Conservation (phyloP, 345 rosid species). For the Heritiera fomes region DNA sequence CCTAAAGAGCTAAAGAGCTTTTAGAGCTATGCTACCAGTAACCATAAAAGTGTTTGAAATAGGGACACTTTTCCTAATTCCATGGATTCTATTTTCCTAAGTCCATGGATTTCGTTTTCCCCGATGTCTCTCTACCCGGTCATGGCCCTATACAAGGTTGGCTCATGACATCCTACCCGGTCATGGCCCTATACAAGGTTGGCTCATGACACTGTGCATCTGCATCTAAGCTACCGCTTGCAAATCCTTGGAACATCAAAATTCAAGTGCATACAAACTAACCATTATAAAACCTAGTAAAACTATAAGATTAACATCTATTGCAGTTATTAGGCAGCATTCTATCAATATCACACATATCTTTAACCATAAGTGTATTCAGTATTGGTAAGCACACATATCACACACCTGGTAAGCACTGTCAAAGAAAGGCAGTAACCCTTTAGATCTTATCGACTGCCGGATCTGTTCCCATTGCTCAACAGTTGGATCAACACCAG, state of each 20-base stretch:
- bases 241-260: conserved; percentile 56
- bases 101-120: too few species aligned
- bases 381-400: not conserved
- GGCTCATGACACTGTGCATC: too few species aligned
- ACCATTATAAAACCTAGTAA: conserved; percentile 15
- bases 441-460: conserved; percentile 68
- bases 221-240: conserved; percentile 69
- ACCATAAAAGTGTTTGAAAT: too few species aligned
- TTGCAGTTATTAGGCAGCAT: not conserved
- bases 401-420: conserved; percentile 90
- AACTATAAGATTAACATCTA: conserved; percentile 4
- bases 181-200: too few species aligned
- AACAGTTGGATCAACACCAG: conserved; percentile 93
- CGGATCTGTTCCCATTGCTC: conserved; percentile 94
- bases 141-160: too few species aligned
- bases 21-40: too few species aligned
- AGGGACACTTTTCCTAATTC: too few species aligned
- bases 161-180: too few species aligned
- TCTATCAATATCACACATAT: conserved; percentile 1
- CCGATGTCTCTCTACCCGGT: too few species aligned
- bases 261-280: conserved; percentile 14
- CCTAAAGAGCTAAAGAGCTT: too few species aligned
- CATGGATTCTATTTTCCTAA: too few species aligned
- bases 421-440: conserved; percentile 87
- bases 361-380: not conserved